phyloP scores from a whole-genome alignment of 257 asterid genomes.

The Euphrasia confusa region DNA sequence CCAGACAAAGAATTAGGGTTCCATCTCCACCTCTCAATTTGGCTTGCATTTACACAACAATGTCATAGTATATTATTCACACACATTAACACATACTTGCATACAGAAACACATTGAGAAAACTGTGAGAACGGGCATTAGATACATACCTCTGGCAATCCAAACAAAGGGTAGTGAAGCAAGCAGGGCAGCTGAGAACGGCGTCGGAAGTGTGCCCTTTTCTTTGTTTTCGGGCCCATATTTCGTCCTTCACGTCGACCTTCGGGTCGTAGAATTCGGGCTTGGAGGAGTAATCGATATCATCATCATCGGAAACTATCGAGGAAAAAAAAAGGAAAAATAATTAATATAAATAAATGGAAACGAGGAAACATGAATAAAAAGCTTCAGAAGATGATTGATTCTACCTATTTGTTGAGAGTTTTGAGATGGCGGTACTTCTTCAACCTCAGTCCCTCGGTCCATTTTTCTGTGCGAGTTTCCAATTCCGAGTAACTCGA shows the following conservation, averaged over 20 bases:
- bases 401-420: slow-evolving; percentile 35
- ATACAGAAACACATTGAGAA: background rate
- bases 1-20: background rate
- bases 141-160: slow-evolving; percentile 75
- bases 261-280: slow-evolving; percentile 79
- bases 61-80: too few relatives aligned
- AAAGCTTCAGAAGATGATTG: background rate
- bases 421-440: slow-evolving; percentile 25
- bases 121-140: background rate
- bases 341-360: background rate
- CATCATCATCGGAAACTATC: slow-evolving; percentile 85
- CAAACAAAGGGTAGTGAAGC: slow-evolving; percentile 82
- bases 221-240: slow-evolving; percentile 70
- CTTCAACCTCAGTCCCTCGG: slow-evolving; percentile 21
- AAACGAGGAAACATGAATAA: background rate
- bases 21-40: background rate
- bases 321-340: background rate
- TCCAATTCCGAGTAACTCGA: too few relatives aligned
- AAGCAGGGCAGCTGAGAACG: slow-evolving; percentile 92
- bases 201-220: slow-evolving; percentile 71
- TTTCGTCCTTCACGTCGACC: slow-evolving; percentile 65
- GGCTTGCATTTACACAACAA: too few relatives aligned
- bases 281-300: slow-evolving; percentile 71
- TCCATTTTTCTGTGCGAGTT: slow-evolving; percentile 17
- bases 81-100: background rate